Percentiles rank a stretch among this genome's conserved stretches.
Conservation (phyloP, 1,139 yeast genomes). For the Scheffersomyces segobiensis region DNA sequence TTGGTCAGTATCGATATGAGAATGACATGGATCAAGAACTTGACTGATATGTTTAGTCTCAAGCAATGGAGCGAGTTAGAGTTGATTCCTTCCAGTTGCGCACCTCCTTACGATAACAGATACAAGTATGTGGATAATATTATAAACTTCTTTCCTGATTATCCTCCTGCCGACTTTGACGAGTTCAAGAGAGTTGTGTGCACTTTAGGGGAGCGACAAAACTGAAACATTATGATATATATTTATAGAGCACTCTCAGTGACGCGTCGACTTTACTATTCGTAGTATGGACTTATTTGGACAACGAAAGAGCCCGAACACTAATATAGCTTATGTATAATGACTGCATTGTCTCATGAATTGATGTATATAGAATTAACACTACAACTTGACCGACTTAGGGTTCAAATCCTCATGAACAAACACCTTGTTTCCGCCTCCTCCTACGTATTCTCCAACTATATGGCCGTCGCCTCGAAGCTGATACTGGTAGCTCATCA, state of each 20-base stretch:
- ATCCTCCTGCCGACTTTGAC: conserved; percentile 40
- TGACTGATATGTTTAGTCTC: conserved; percentile 63
- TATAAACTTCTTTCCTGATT: conserved; percentile 38
- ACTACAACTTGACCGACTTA: background rate
- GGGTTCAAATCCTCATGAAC: conserved; percentile 64
- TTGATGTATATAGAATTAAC: background rate
- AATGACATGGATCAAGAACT: conserved; percentile 70
- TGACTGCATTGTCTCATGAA: background rate
- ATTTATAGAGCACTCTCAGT: background rate
- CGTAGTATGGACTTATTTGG: background rate
- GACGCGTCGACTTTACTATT: background rate
- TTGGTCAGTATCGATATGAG: conserved; percentile 55
- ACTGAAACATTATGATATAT: background rate
- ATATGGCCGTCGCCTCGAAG: conserved; percentile 89
- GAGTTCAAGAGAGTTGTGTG: conserved; percentile 22
- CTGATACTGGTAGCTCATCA: conserved; percentile 93
- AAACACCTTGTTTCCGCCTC: conserved; percentile 84
- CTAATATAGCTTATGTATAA: background rate
- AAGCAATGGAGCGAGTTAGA: conserved; percentile 58
- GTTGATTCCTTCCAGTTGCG: conserved; percentile 13
- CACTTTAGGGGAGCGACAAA: background rate
- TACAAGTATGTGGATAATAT: conserved; percentile 25
- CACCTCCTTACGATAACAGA: conserved; percentile 16
- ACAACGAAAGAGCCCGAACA: background rate
- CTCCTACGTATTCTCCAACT: conserved; percentile 89